Evolutionary conservation across 805 yeast species (phyloP).

Genomic region (Yamadazyma ubonensis): DNA sequence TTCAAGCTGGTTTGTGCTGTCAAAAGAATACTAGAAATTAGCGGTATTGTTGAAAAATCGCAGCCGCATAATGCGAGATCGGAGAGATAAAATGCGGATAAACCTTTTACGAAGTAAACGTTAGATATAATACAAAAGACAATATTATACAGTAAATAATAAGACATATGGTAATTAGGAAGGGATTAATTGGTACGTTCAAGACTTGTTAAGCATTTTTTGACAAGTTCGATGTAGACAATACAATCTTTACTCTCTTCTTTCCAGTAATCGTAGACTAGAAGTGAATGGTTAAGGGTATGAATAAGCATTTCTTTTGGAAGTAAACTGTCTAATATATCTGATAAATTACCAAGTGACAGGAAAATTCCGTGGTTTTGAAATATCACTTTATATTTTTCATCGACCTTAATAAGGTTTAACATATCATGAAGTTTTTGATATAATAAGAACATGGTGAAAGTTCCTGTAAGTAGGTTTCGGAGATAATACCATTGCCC

Average conservation of each 20-base stretch:
- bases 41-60: conserved; percentile 2
- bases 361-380: conserved; percentile 6
- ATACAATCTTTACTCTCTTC: conserved; percentile 33
- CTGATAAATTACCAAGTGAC: conserved; percentile 11
- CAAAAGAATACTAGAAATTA: not conserved
- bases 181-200: not conserved
- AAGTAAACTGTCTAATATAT: conserved; percentile 13
- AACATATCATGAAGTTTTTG: conserved; percentile 27
- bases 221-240: conserved; percentile 26
- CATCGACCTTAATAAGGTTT: conserved; percentile 1
- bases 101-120: not conserved
- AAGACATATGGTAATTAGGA: too few relatives aligned
- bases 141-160: conserved; percentile 1
- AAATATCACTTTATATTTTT: conserved; percentile 12
- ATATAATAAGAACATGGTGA: conserved; percentile 29
- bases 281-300: conserved; percentile 28
- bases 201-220: conserved; percentile 21
- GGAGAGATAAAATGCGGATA: conserved; percentile 18
- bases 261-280: conserved; percentile 36
- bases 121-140: conserved; percentile 2
- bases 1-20: not conserved
- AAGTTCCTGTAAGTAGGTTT: conserved; percentile 30
- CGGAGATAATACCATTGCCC: conserved; percentile 42
- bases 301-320: conserved; percentile 17
- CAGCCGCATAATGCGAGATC: conserved; percentile 19